Evolutionary conservation across 768 basidiomycete species (phyloP).

Genomic region (Paxillus rubicundulus): DNA sequence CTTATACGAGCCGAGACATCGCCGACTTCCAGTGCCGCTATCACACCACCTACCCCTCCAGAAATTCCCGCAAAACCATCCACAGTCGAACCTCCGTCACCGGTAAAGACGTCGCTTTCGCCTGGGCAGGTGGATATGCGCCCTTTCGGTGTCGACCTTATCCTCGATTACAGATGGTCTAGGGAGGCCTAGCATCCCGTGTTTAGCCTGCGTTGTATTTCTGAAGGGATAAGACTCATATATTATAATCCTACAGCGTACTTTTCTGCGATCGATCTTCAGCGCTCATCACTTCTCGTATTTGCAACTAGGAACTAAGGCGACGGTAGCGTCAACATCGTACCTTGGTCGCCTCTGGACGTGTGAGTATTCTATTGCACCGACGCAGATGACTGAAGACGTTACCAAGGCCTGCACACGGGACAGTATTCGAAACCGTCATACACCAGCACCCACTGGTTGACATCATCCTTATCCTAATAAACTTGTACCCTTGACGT

Average conservation of each 20-base stretch:
- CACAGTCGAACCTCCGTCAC: constrained; percentile 10
- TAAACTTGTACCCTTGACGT: too few relatives aligned
- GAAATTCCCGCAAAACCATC: constrained; percentile 5
- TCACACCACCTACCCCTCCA: neutral
- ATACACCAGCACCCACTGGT: too few relatives aligned
- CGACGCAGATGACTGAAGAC: too few relatives aligned
- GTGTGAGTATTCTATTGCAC: too few relatives aligned
- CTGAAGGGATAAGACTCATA: constrained; percentile 10
- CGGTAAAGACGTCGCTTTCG: constrained; percentile 20
- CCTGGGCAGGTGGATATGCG: constrained; percentile 69
- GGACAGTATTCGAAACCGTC: too few relatives aligned
- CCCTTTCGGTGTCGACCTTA: constrained; percentile 65
- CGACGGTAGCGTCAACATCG: too few relatives aligned
- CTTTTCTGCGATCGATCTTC: neutral
- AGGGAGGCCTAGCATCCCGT: constrained; percentile 9
- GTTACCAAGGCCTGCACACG: too few relatives aligned
- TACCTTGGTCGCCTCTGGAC: neutral
- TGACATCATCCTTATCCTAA: too few relatives aligned
- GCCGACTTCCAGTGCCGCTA: neutral
- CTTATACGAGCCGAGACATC: constrained; percentile 2
- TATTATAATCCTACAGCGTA: constrained; percentile 9
- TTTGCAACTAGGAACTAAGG: neutral
- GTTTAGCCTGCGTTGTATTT: constrained; percentile 20
- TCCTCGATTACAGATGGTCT: constrained; percentile 76
- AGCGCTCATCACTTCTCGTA: neutral